Evolutionary conservation across 2,329 filamentous ascomycete genomes (phyloP).

Genomic region (Aurifilum marmelostoma): DNA sequence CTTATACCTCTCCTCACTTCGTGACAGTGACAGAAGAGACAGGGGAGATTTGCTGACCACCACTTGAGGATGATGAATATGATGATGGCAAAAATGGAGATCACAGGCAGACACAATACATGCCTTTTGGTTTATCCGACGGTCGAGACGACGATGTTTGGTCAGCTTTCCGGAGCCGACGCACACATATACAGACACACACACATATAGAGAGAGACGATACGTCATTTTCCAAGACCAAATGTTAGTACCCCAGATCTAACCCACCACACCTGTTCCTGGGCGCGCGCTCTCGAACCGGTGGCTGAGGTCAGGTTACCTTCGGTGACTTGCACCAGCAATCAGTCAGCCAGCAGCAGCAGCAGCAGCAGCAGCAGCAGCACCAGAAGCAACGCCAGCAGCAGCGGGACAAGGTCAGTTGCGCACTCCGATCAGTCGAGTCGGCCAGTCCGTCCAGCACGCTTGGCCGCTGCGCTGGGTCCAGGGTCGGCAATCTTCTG

Average conservation of each 20-base stretch:
- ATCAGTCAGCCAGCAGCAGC: too few species aligned
- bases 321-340: constrained; percentile 4
- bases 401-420: background rate
- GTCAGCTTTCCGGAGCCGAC: background rate
- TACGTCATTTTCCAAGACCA: background rate
- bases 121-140: background rate
- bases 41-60: background rate
- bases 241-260: background rate
- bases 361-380: too few species aligned
- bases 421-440: too few species aligned
- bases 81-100: background rate
- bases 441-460: too few species aligned
- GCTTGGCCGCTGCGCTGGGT: background rate
- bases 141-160: background rate
- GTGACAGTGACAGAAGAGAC: background rate
- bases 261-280: constrained; percentile 4
- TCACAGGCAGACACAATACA: background rate
- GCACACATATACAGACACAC: too few species aligned
- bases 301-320: constrained; percentile 1
- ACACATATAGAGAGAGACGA: background rate
- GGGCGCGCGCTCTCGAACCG: background rate
- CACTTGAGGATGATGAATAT: background rate
- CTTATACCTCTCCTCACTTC: background rate
- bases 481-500: background rate
- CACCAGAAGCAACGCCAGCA: too few species aligned